Evolutionary conservation across 2,329 filamentous ascomycete species (phyloP), one percentile per base, ranked within the genome.

Genomic region (Fusarium avenaceum): DNA sequence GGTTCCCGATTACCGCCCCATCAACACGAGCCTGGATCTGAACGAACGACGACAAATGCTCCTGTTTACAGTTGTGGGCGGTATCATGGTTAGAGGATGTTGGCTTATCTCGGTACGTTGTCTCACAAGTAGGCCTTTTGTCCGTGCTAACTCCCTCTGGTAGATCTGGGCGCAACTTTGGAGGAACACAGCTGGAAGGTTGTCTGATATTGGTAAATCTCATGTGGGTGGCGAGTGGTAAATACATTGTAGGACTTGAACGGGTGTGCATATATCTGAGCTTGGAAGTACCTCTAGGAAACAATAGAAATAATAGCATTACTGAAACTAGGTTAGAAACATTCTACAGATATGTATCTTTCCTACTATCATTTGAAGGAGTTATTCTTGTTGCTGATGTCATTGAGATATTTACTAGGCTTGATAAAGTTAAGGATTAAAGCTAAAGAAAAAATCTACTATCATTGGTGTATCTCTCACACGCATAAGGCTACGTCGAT

Each of bases 81-180:
- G 50, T 4, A 53, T 53, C 6, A 53, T 53, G 50, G 50, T 53
- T 3, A 53, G 50, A 35, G 50, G 50, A 4, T 53, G 50, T 13
- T 53, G 50, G 50, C 26, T 53, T 3, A 45, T 53, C 28, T 53
- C 50, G 17, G 50, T 45, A 6, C 19, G 50, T 35, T 11, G 1
- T 7, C 22, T 7, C 24, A 26, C 24, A 26, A 9, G 6, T 26
- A 26, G 7, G 17, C 5, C n/a, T 40, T 6, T 5, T 50, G 5
- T 26, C 24, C 5, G 24, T 13, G 4, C 20, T 48, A n/a, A 51
- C 7, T 42, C 19, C 10, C 17, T 7, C 3, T 3, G 1, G 5
- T 2, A 52, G 49, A 13, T 30, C 8, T 45, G 50, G 28, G 50
- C 39, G 1, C 50, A 45, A 1, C 28, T 3, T 0, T 53, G 50